phyloP scores from a whole-genome alignment of 768 basidiomycete species.

The Suillus plorans region DNA sequence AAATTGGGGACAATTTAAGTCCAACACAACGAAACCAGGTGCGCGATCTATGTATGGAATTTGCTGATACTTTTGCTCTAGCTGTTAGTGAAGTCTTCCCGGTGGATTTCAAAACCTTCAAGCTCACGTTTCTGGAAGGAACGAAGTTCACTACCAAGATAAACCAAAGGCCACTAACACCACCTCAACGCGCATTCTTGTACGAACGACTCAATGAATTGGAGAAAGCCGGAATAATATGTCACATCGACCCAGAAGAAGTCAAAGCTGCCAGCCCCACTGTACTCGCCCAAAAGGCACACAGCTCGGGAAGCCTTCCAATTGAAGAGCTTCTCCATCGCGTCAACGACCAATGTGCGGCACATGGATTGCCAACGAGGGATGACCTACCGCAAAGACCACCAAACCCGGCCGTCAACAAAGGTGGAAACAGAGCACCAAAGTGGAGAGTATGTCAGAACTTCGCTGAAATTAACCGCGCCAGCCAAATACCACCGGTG shows the following conservation, averaged over 20 bases:
- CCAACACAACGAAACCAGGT: conserved; percentile 10
- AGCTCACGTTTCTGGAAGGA: not conserved
- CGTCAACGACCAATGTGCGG: too few species aligned
- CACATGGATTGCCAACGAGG: too few species aligned
- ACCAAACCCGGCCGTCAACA: too few species aligned
- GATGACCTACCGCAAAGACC: too few species aligned
- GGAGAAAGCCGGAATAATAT: not conserved
- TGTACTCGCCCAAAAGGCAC: conserved; percentile 17
- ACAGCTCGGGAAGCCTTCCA: conserved; percentile 6
- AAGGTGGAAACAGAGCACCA: too few species aligned
- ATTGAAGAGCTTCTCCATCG: conserved; percentile 1
- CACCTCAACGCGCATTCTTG: not conserved
- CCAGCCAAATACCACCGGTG: too few species aligned
- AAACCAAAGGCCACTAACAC: not conserved
- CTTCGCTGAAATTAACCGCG: too few species aligned
- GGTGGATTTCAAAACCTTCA: conserved; percentile 12
- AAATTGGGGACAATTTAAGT: too few species aligned
- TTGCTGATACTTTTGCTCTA: conserved; percentile 41
- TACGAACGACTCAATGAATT: conserved; percentile 1
- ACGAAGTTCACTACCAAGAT: not conserved
- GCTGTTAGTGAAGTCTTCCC: conserved; percentile 36
- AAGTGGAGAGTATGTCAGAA: too few species aligned
- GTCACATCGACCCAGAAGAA: not conserved
- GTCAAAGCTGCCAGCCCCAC: conserved; percentile 15
- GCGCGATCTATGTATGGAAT: conserved; percentile 22